Evolutionary conservation across 257 asterid genomes (phyloP).

Genomic region (Capsicum baccatum): DNA sequence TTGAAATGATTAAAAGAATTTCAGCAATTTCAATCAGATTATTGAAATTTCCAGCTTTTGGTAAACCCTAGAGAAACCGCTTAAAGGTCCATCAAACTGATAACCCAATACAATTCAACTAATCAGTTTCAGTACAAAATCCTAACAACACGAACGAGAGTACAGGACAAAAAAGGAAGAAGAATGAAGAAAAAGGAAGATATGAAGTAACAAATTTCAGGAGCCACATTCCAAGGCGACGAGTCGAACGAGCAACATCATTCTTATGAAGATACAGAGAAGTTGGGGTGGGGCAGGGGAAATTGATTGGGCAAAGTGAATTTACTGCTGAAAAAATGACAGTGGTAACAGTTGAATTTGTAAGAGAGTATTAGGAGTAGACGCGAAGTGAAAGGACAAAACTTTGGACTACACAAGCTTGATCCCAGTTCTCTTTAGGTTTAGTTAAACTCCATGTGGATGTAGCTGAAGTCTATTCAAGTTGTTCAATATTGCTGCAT

Average conservation of each 20-base stretch:
- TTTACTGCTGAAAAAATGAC: neutral
- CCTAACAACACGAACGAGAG: slow-evolving; percentile 2
- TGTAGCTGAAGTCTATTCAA: neutral
- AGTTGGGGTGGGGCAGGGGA: neutral
- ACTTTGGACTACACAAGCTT: neutral
- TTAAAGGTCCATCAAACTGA: neutral
- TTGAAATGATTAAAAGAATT: neutral
- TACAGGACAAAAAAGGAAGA: neutral
- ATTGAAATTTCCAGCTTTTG: slow-evolving; percentile 10
- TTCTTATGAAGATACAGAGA: neutral
- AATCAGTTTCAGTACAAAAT: slow-evolving; percentile 19
- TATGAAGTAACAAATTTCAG: neutral
- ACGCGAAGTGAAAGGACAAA: slow-evolving; percentile 3
- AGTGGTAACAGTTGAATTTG: neutral
- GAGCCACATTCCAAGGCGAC: neutral
- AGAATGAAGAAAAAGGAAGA: neutral
- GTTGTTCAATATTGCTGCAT: neutral
- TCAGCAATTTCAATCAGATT: neutral
- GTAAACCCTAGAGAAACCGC: neutral
- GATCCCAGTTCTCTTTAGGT: neutral
- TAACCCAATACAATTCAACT: neutral
- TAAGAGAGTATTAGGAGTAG: neutral
- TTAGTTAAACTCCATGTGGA: neutral
- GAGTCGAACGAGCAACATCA: neutral
- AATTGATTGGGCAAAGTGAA: neutral